Evolutionary conservation across 2,329 filamentous ascomycete genomes (phyloP).

Genomic region (Microdochium bolleyi): DNA sequence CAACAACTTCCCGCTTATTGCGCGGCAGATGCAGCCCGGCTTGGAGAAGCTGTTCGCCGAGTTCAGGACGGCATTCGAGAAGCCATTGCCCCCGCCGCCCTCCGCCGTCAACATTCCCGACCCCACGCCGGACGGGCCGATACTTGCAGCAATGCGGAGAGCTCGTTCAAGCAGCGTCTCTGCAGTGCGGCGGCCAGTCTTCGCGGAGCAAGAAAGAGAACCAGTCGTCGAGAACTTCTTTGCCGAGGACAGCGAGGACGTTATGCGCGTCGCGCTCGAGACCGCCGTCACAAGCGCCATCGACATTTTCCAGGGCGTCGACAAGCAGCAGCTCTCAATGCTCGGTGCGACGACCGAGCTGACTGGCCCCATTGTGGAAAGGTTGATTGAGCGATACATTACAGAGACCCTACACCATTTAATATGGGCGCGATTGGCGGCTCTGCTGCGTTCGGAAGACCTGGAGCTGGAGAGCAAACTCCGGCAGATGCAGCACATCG

Average conservation of each 20-base stretch:
- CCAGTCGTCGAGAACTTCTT: conserved; percentile 58
- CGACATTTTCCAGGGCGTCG: conserved; percentile 89
- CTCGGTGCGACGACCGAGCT: conserved; percentile 89
- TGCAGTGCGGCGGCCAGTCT: conserved; percentile 17
- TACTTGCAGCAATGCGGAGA: conserved; percentile 44
- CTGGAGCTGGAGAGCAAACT: conserved; percentile 83
- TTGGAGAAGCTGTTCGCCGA: conserved; percentile 85
- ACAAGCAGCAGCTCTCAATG: conserved; percentile 89
- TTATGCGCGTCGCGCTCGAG: conserved; percentile 82
- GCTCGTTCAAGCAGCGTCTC: conserved; percentile 44
- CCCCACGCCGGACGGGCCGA: conserved; percentile 47
- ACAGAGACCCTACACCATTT: conserved; percentile 88
- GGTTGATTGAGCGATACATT: conserved; percentile 90
- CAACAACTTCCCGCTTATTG: conserved; percentile 90
- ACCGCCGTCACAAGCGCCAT: conserved; percentile 90
- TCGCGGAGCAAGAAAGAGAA: conserved; percentile 28
- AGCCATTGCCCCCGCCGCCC: conserved; percentile 70
- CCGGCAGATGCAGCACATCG: conserved; percentile 85
- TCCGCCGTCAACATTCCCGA: conserved; percentile 53
- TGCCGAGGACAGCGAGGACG: conserved; percentile 83
- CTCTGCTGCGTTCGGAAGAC: conserved; percentile 74
- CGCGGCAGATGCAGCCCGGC: conserved; percentile 88
- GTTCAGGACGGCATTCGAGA: conserved; percentile 79
- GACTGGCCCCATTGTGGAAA: conserved; percentile 85
- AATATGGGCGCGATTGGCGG: conserved; percentile 74